Conservation (phyloP, 2,329 filamentous ascomycete genomes). For the Arthrobotrys megalospora region DNA sequence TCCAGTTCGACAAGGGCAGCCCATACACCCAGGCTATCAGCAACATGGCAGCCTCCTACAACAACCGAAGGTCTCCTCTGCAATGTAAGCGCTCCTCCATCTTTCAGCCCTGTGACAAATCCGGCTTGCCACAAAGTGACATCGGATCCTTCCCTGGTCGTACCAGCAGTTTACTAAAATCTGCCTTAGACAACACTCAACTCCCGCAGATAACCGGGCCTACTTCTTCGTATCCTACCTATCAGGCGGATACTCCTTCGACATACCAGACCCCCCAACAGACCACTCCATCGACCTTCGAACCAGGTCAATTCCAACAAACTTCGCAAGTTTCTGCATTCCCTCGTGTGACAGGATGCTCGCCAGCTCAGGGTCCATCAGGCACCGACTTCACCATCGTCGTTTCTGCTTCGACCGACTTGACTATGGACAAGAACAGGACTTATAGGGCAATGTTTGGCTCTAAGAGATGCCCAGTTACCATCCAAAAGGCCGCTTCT, state of each 20-base stretch:
- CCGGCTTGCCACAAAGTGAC: slow-evolving; percentile 46
- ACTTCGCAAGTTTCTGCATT: slow-evolving; percentile 77
- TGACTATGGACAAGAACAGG: slow-evolving; percentile 71
- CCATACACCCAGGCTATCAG: slow-evolving; percentile 56
- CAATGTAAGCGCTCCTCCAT: slow-evolving; percentile 56
- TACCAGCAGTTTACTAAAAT: slow-evolving; percentile 32
- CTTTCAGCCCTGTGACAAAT: slow-evolving; percentile 57
- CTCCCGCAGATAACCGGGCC: slow-evolving; percentile 61
- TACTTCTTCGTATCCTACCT: slow-evolving; percentile 53
- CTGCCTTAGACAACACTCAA: slow-evolving; percentile 58
- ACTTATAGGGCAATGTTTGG: slow-evolving; percentile 82
- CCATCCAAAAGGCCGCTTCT: slow-evolving; percentile 73
- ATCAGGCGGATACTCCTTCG: slow-evolving; percentile 52
- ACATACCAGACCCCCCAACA: slow-evolving; percentile 66
- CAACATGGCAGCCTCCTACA: slow-evolving; percentile 60
- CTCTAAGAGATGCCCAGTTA: slow-evolving; percentile 78
- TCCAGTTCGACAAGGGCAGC: slow-evolving; percentile 58
- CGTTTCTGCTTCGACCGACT: slow-evolving; percentile 82
- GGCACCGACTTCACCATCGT: slow-evolving; percentile 82
- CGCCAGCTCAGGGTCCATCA: slow-evolving; percentile 77
- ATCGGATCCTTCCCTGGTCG: slow-evolving; percentile 45
- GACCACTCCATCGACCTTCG: slow-evolving; percentile 69
- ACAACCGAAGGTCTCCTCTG: slow-evolving; percentile 56
- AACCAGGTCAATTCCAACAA: slow-evolving; percentile 76
- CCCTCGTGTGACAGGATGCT: slow-evolving; percentile 77